These are phyloP conservation scores for Wickerhamiella sorbophila DNA, from an alignment of 805 yeast genomes.

Conservation along the genomic window DNA sequence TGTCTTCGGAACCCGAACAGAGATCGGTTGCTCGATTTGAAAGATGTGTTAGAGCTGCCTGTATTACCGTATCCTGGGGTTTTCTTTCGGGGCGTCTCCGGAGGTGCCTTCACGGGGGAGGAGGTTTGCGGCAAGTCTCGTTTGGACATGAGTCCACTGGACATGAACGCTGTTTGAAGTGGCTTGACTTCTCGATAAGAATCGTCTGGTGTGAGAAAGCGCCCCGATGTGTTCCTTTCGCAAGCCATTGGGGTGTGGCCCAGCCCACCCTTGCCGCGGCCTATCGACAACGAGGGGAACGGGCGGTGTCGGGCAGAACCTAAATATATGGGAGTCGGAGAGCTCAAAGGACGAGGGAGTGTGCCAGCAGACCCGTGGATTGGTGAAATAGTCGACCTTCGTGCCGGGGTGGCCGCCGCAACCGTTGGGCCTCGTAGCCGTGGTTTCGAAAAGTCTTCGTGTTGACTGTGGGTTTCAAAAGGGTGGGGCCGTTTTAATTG, in stretches of 20 bases:
- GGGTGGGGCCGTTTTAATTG: slow-evolving; percentile 19
- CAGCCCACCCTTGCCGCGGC: slow-evolving; percentile 3
- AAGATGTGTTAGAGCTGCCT: background rate
- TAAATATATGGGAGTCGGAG: slow-evolving; percentile 8
- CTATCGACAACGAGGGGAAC: background rate
- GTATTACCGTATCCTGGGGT: background rate
- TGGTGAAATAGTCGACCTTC: background rate
- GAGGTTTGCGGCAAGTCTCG: slow-evolving; percentile 30
- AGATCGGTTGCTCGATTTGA: background rate
- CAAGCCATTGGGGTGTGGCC: background rate
- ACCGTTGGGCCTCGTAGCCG: slow-evolving; percentile 8
- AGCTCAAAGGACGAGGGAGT: slow-evolving; percentile 7
- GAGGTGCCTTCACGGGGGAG: slow-evolving; percentile 29
- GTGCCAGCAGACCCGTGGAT: slow-evolving; percentile 1
- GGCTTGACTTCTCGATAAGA: slow-evolving; percentile 62
- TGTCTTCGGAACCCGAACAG: background rate
- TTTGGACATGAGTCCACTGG: slow-evolving; percentile 57
- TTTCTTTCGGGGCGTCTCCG: slow-evolving; percentile 49
- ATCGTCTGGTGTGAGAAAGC: slow-evolving; percentile 33
- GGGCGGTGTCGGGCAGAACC: slow-evolving; percentile 3
- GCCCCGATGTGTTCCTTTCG: slow-evolving; percentile 11
- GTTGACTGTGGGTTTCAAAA: slow-evolving; percentile 6
- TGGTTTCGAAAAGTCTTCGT: background rate
- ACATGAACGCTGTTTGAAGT: slow-evolving; percentile 66
- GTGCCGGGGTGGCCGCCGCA: background rate